phyloP scores from a whole-genome alignment of 345 rosid species.

The Bruguiera gymnorhiza region DNA sequence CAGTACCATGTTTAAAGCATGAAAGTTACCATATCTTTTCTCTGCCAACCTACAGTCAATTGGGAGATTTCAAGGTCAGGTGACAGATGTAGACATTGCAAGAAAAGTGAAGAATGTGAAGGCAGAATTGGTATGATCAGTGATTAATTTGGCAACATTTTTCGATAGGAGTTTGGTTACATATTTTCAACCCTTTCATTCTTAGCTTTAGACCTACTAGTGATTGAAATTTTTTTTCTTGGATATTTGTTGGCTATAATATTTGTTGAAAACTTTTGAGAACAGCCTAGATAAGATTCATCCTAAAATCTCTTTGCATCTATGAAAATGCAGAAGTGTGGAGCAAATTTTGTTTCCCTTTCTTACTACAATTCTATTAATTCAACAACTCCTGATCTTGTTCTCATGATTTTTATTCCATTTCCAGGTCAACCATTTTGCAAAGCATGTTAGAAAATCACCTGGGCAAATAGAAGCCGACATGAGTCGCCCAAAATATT shows the following conservation, averaged over 20 bases:
- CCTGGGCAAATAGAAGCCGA: constrained; percentile 81
- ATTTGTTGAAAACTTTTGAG: neutral
- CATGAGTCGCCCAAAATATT: constrained; percentile 80
- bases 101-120: constrained; percentile 70
- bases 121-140: constrained; percentile 70
- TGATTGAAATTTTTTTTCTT: neutral
- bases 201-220: neutral
- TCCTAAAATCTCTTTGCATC: neutral
- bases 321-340: neutral
- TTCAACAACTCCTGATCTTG: neutral
- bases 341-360: neutral
- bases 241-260: neutral
- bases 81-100: constrained; percentile 73
- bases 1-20: neutral
- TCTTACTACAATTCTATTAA: neutral
- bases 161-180: too few relatives aligned
- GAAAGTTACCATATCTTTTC: constrained; percentile 5
- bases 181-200: neutral
- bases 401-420: constrained; percentile 1
- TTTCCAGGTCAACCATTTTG: constrained; percentile 61
- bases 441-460: constrained; percentile 68
- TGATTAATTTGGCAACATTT: too few relatives aligned
- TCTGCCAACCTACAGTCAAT: constrained; percentile 62
- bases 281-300: neutral
- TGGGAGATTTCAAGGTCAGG: constrained; percentile 93